These are phyloP conservation scores for Moesziomyces antarcticus DNA, from an alignment of 1,284 basidiomycete species.

Conservation along the genomic window DNA sequence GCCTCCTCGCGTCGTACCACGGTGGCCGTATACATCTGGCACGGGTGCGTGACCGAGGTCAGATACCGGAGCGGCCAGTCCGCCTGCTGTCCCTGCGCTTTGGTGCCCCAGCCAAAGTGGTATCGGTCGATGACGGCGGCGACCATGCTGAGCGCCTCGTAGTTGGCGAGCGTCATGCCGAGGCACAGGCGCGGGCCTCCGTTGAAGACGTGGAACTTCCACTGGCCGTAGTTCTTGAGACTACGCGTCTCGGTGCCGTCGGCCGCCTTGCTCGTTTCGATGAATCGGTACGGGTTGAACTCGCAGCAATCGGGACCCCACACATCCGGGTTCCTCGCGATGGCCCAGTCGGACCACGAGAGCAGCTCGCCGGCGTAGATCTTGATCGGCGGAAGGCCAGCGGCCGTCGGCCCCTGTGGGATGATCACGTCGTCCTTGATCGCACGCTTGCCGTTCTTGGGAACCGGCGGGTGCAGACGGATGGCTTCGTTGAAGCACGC, in stretches of 20 bases:
- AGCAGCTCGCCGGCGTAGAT: slow-evolving; percentile 49
- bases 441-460: slow-evolving; percentile 56
- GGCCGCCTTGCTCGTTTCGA: slow-evolving; percentile 23
- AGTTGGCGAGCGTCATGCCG: slow-evolving; percentile 57
- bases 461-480: slow-evolving; percentile 57
- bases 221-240: slow-evolving; percentile 48
- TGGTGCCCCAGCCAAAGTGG: slow-evolving; percentile 50
- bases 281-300: slow-evolving; percentile 54
- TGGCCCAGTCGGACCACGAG: slow-evolving; percentile 62
- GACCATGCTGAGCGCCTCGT: slow-evolving; percentile 47
- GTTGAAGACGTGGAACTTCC: slow-evolving; percentile 60
- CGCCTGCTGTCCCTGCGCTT: slow-evolving; percentile 52
- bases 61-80: slow-evolving; percentile 51
- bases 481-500: slow-evolving; percentile 56
- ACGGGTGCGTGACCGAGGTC: slow-evolving; percentile 54
- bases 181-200: slow-evolving; percentile 60
- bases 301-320: slow-evolving; percentile 55
- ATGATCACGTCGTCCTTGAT: slow-evolving; percentile 55
- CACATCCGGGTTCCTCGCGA: slow-evolving; percentile 53
- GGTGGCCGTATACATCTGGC: slow-evolving; percentile 45
- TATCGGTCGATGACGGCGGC: slow-evolving; percentile 38
- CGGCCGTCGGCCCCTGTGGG: slow-evolving; percentile 46
- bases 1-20: slow-evolving; percentile 32
- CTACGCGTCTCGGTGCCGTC: slow-evolving; percentile 31
- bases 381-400: slow-evolving; percentile 53